Evolutionary conservation across 1,284 basidiomycete species (phyloP).

Genomic region (Wolfiporia cocos): DNA sequence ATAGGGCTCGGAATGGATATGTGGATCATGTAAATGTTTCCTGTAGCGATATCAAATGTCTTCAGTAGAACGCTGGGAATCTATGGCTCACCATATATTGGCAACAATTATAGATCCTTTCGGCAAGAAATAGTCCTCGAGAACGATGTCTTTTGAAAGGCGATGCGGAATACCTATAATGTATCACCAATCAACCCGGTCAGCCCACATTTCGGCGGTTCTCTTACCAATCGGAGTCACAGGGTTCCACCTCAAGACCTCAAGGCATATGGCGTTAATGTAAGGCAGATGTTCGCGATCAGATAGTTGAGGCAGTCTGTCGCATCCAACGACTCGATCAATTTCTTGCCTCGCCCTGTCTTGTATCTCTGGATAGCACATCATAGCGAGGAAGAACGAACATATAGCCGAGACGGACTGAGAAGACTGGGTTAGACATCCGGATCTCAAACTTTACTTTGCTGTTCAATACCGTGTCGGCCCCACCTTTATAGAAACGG

Average conservation of each 20-base stretch:
- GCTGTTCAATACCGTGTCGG: slow-evolving; percentile 22
- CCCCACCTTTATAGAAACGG: slow-evolving; percentile 15
- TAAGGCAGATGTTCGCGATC: slow-evolving; percentile 28
- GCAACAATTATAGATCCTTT: slow-evolving; percentile 22
- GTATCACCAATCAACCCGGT: too few relatives aligned
- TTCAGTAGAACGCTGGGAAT: too few relatives aligned
- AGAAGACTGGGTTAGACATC: not conserved
- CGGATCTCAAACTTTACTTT: not conserved
- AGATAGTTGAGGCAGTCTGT: slow-evolving; percentile 23
- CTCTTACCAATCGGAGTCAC: slow-evolving; percentile 20
- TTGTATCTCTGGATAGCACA: slow-evolving; percentile 26
- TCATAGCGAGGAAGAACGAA: slow-evolving; percentile 27
- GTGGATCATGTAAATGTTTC: slow-evolving; percentile 25
- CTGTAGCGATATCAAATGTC: too few relatives aligned
- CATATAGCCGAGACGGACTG: slow-evolving; percentile 24
- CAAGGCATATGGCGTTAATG: slow-evolving; percentile 23
- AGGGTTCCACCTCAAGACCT: slow-evolving; percentile 26
- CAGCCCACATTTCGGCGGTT: not conserved
- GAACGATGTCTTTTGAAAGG: slow-evolving; percentile 21
- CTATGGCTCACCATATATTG: slow-evolving; percentile 18
- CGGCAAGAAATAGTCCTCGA: slow-evolving; percentile 22
- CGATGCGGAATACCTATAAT: slow-evolving; percentile 21
- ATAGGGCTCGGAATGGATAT: slow-evolving; percentile 21
- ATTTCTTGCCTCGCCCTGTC: slow-evolving; percentile 26
- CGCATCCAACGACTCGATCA: slow-evolving; percentile 23